Base-by-base conservation (phyloP, 768 basidiomycete genomes). In the Boletellus ananiceps region DNA sequence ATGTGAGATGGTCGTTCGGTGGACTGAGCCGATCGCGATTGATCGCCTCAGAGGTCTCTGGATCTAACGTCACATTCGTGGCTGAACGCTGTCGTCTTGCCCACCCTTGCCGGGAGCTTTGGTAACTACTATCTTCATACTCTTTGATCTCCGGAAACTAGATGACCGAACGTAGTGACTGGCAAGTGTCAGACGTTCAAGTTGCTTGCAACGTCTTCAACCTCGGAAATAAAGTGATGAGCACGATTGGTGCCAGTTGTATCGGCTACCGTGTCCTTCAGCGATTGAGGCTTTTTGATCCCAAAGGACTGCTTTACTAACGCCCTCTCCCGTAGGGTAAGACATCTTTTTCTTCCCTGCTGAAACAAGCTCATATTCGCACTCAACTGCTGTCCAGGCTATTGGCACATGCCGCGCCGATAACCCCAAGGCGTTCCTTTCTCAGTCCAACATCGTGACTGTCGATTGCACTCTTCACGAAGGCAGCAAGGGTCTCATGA, bases 251-350 rank as follows among this genome's bases (percentile, higher is more conserved):
- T 47, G 82, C 81, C 62, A 81, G 82, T 21, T 72, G 82, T 48
- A 93, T 93, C 62, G 90, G 91, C 5, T 89, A 88, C 75, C 82
- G 87, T 60, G 88, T 91, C n/a, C 74, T 92, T 34, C 83, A 88
- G 68, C 82, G 88, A 44, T 74, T 90, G 42, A 63, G 78, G 27
- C 85, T 88, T 11, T 96, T 94, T 73, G 78, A 91, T 71, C 81
- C 79, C 77, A 92, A 92, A 68, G 88, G 93, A 64, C 79, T 93
- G 37, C 71, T 94, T 51, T 93, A 92, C 75, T 93, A 83, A 92
- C 64, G 74, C 80, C 5, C 85, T 46, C 79, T 88, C 49, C 83
- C 85, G 14, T 72, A 73, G 40, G 79, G 81, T 81, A 60, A 21
- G 63, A 49, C 13, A n/a, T 29, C 8, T 8, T 14, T 27, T 46